These are phyloP conservation scores for Neoboletus subvelutipes DNA, from an alignment of 768 basidiomycete genomes.

Conservation along the genomic window DNA sequence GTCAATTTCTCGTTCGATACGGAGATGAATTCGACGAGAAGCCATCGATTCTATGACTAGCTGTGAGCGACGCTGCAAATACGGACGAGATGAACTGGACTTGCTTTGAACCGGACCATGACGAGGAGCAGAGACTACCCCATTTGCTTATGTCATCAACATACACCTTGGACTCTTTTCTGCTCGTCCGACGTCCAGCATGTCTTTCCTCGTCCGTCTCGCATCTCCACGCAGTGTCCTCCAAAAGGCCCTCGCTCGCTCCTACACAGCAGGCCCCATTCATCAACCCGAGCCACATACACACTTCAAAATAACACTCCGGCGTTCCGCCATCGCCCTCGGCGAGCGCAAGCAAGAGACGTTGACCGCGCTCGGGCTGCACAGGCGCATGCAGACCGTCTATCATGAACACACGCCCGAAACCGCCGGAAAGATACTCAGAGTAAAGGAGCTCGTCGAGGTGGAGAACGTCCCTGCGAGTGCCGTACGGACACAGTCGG, in stretches of 20 bases:
- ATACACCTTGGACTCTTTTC: not conserved
- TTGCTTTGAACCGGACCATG: conserved; percentile 74
- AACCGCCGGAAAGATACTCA: conserved; percentile 81
- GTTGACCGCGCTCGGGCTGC: conserved; percentile 78
- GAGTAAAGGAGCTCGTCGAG: conserved; percentile 85
- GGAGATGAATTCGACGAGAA: conserved; percentile 80
- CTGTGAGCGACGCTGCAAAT: not conserved
- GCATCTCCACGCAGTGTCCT: conserved; percentile 6
- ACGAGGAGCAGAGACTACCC: not conserved
- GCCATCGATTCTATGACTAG: conserved; percentile 71
- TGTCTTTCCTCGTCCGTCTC: conserved; percentile 16
- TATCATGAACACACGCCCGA: conserved; percentile 73
- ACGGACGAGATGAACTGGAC: not conserved
- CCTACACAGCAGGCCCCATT: conserved; percentile 2
- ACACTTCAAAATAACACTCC: conserved; percentile 90
- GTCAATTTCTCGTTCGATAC: conserved; percentile 28
- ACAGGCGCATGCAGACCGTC: conserved; percentile 80
- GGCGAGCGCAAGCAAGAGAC: conserved; percentile 70
- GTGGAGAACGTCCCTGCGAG: conserved; percentile 79
- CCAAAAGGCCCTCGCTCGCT: conserved; percentile 9
- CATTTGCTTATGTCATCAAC: conserved; percentile 15
- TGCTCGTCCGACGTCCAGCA: not conserved
- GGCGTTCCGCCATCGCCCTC: conserved; percentile 83
- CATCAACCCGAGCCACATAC: conserved; percentile 42
- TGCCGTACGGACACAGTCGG: conserved; percentile 64